Evolutionary conservation across 2,329 filamentous ascomycete species (phyloP), one percentile per base, ranked within the genome.

Genomic region (Leptographium radiaticola): DNA sequence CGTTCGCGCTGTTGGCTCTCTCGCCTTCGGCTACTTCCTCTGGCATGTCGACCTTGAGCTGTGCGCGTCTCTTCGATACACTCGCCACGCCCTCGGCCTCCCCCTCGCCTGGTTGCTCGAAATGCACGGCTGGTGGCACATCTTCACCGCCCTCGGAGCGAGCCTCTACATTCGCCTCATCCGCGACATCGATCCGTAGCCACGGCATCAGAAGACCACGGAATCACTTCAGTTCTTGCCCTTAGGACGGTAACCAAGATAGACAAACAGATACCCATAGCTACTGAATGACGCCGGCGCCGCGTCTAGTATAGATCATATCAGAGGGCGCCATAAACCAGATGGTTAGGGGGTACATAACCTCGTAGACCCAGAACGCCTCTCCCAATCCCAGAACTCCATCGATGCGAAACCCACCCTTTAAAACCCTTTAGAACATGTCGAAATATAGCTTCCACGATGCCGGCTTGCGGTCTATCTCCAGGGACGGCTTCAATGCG

Each of bases 41-140:
- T 83, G 79, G 79, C 73, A 77, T 51, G 69, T 82, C 16, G 79
- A 82, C 47, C 70, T 76, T 11, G 71, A 77, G 59, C 67, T 70
- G 13, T 83, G 80, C 59, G 33, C 52, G 6, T 6, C 71, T 55
- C 66, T 83, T 30, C 73, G 76, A 2, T 55, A 58, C 0, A 57
- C 74, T 12, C 72, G 77, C 49, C 64, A 66, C 9, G 58, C 52
- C 0, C 58, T 81, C 2, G 79, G 79, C 0, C 62, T 80, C 45
- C 79, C 79, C 0, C 77, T 70, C 71, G 75, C 72, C 2, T 79
- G 76, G 63, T 38, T 77, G 0, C 62, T 83, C 6, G 80, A 83
- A 64, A 61, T 82, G 15, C 80, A 83, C 60, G 80, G 78, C 1
- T 83, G 79, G 80, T 83, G 80, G 80, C 80, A 83, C 59, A 65